Conservation (phyloP, 495 filamentous ascomycete genomes). For the Apiosordaria backusii region DNA sequence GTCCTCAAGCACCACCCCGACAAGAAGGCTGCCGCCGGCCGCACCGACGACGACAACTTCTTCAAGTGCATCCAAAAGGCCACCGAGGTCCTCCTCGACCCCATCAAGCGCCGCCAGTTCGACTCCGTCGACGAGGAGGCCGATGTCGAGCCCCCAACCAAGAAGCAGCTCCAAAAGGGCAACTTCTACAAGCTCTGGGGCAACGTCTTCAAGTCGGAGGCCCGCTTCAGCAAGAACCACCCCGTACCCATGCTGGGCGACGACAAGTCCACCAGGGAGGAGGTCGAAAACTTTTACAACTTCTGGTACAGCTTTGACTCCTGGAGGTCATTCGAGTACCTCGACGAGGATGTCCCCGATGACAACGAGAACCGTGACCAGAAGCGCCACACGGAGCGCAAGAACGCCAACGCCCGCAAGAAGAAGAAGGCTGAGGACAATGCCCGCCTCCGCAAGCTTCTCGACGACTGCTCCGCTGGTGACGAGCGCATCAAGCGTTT, state of each 20-base stretch:
- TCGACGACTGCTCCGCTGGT: slow-evolving; percentile 74
- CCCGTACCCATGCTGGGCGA: slow-evolving; percentile 83
- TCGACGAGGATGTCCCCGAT: slow-evolving; percentile 97
- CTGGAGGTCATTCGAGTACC: slow-evolving; percentile 96
- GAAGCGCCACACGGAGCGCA: slow-evolving; percentile 94
- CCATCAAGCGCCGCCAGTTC: slow-evolving; percentile 88
- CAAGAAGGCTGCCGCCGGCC: slow-evolving; percentile 90
- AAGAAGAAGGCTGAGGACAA: slow-evolving; percentile 99
- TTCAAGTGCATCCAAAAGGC: slow-evolving; percentile 99
- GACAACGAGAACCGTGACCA: slow-evolving; percentile 99
- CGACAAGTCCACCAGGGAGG: slow-evolving; percentile 79
- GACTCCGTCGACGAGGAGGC: slow-evolving; percentile 94
- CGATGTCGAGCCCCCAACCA: slow-evolving; percentile 83
- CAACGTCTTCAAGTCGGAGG: slow-evolving; percentile 82
- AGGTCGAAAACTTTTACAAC: slow-evolving; percentile 95
- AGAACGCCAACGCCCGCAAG: slow-evolving; percentile 94
- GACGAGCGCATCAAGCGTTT: slow-evolving; percentile 98
- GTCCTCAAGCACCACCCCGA: slow-evolving; percentile 97
- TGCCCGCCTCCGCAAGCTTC: slow-evolving; percentile 76
- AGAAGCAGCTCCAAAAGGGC: slow-evolving; percentile 79
- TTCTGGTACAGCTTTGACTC: slow-evolving; percentile 99
- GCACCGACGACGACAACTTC: slow-evolving; percentile 91
- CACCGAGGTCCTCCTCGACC: slow-evolving; percentile 87
- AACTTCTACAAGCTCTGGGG: slow-evolving; percentile 95
- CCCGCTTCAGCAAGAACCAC: slow-evolving; percentile 83